phyloP scores from a whole-genome alignment of 805 yeast genomes.

The Cyberlindnera americana region DNA sequence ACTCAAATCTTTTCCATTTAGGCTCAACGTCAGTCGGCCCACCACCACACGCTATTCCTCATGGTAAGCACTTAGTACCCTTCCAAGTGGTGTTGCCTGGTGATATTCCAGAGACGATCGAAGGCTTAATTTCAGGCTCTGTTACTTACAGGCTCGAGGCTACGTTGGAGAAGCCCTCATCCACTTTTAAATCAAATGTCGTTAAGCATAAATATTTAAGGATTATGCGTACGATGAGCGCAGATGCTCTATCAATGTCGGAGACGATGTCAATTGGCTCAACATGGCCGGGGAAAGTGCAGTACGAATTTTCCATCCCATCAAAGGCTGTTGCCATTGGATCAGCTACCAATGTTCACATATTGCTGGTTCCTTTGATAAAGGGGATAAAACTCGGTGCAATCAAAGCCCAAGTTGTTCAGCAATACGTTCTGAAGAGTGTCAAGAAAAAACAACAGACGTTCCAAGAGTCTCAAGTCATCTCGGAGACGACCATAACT shows the following conservation, averaged over 20 bases:
- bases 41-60: slow-evolving; percentile 34
- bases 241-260: slow-evolving; percentile 64
- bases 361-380: slow-evolving; percentile 69
- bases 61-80: slow-evolving; percentile 83
- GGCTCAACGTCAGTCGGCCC: slow-evolving; percentile 11
- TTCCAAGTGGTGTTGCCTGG: slow-evolving; percentile 79
- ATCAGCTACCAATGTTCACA: slow-evolving; percentile 59
- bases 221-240: slow-evolving; percentile 74
- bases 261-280: slow-evolving; percentile 89
- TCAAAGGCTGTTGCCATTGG: slow-evolving; percentile 86
- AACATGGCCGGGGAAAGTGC: slow-evolving; percentile 85
- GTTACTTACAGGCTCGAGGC: slow-evolving; percentile 70
- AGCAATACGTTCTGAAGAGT: slow-evolving; percentile 56
- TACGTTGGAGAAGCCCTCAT: slow-evolving; percentile 55
- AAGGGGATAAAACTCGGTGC: slow-evolving; percentile 73
- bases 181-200: slow-evolving; percentile 45
- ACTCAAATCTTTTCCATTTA: slow-evolving; percentile 8
- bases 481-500: slow-evolving; percentile 46
- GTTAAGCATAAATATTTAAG: slow-evolving; percentile 54
- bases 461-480: slow-evolving; percentile 51
- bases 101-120: slow-evolving; percentile 73
- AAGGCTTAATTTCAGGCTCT: slow-evolving; percentile 81
- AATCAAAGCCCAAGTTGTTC: slow-evolving; percentile 61
- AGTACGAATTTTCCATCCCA: slow-evolving; percentile 83
- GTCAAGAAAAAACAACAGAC: slow-evolving; percentile 44